Evolutionary conservation across 1,284 basidiomycete species (phyloP), one percentile per base, ranked within the genome.

Genomic region (Wolfiporia cocos): DNA sequence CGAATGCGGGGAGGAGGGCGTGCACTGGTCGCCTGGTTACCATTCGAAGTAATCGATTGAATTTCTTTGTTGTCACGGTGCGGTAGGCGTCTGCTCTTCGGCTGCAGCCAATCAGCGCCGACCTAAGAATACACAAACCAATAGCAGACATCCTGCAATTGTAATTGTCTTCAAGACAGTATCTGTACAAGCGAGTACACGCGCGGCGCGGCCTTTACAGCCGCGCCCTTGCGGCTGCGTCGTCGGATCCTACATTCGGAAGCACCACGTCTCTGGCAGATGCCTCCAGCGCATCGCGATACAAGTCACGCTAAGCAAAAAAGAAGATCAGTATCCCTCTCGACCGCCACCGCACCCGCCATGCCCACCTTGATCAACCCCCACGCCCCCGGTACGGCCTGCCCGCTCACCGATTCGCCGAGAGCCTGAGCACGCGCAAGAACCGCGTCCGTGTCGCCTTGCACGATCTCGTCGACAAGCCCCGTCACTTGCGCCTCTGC

Each of bases 391-490:
- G 57, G 55, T 35, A 67, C 62, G 4, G 83, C 72, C 46, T 76
- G 67, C 22, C 48, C 57, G 17, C 69, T 64, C 41, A 80, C 64
- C 32, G 62, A 59, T 28, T 73, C 70, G 5, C 76, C 84, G 15
- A 86, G 53, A 46, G 77, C 68, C 44, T 71, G 70, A 0, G 82
- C 84, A 43, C 76, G 75, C 14, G 65, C 65, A 17, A 92, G 54
- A 3, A 94, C 72, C 34, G 68, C 73, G 34, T 75, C 70, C 0
- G 81, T 79, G 21, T 68, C 62, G 26, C 68, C 60, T 40, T 67
- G 68, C 19, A 78, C 86, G 35, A 86, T 57, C 47, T 76, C 69
- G 58, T 96, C 92, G 18, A 96, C 66, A 9, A 96, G 62, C 4
- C 86, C 84, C 14, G 69, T 70, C 9, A 73, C 61, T 4, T 81